Conservation (phyloP, 805 yeast species). For the Teunomyces kruisii region DNA sequence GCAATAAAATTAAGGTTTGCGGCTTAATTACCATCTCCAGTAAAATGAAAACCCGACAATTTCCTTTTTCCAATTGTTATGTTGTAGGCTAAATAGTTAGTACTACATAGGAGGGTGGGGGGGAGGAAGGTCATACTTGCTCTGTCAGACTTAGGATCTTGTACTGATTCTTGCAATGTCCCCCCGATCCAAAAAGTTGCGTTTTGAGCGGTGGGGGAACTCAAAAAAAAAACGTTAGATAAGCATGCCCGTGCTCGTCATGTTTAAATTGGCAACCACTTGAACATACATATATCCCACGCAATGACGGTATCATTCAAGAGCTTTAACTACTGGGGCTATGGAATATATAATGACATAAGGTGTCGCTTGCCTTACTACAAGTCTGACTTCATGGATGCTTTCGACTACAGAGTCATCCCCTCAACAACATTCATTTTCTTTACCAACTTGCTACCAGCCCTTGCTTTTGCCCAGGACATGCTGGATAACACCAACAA, state of each 20-base stretch:
- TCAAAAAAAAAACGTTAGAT: background rate
- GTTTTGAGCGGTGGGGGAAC: no score
- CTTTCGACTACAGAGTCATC: slow-evolving; percentile 78
- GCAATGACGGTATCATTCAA: slow-evolving; percentile 9
- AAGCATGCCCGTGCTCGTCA: background rate
- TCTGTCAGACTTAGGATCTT: no score
- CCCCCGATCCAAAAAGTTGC: no score
- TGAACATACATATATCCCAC: background rate
- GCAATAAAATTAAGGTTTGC: no score
- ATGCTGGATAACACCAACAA: slow-evolving; percentile 90
- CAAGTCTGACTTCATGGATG: slow-evolving; percentile 77
- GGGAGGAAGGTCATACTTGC: no score
- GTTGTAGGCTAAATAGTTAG: no score
- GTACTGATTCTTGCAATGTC: no score
- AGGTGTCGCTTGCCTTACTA: slow-evolving; percentile 63
- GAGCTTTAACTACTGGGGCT: slow-evolving; percentile 26
- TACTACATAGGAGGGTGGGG: no score
- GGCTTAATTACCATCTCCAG: no score
- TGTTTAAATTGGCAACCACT: background rate
- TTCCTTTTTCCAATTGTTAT: no score
- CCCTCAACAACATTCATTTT: slow-evolving; percentile 83
- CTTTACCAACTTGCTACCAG: slow-evolving; percentile 89
- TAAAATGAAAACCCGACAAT: no score
- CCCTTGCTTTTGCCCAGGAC: slow-evolving; percentile 94
- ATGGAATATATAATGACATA: slow-evolving; percentile 57